phyloP scores from a whole-genome alignment of 805 yeast genomes.

The Yueomyces sp. region DNA sequence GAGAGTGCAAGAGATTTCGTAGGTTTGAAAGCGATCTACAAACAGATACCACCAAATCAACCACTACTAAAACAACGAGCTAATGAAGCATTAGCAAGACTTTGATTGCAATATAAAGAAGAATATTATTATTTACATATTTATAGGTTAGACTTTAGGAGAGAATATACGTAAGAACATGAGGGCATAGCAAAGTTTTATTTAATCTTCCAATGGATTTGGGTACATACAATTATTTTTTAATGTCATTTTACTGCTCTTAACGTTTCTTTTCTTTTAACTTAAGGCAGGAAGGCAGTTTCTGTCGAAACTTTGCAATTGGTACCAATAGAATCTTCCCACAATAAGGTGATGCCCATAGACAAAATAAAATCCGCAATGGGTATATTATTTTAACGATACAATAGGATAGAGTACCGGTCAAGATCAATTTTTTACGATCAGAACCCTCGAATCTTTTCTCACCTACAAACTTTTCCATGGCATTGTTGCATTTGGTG shows the following conservation, averaged over 20 bases:
- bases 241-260: neutral
- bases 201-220: too few relatives aligned
- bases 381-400: conserved; percentile 41
- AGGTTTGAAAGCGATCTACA: conserved; percentile 13
- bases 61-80: conserved; percentile 12
- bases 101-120: neutral
- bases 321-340: conserved; percentile 14
- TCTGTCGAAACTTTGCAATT: conserved; percentile 5
- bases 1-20: conserved; percentile 15
- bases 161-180: too few relatives aligned
- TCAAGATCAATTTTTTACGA: conserved; percentile 41
- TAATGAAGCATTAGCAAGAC: conserved; percentile 10
- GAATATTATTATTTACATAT: neutral
- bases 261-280: neutral
- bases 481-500: conserved; percentile 43
- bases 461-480: conserved; percentile 37
- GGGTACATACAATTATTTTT: neutral
- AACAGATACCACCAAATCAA: conserved; percentile 15
- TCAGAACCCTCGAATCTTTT: conserved; percentile 18
- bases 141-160: too few relatives aligned
- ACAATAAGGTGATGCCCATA: conserved; percentile 24
- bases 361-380: conserved; percentile 16
- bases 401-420: conserved; percentile 68
- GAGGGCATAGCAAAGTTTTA: too few relatives aligned
- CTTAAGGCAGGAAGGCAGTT: neutral